Percentiles rank a stretch among this genome's conserved stretches.
These are phyloP conservation scores for Fusarium duplospermum DNA, from an alignment of 2,329 filamentous ascomycete species.

Conservation along the genomic window DNA sequence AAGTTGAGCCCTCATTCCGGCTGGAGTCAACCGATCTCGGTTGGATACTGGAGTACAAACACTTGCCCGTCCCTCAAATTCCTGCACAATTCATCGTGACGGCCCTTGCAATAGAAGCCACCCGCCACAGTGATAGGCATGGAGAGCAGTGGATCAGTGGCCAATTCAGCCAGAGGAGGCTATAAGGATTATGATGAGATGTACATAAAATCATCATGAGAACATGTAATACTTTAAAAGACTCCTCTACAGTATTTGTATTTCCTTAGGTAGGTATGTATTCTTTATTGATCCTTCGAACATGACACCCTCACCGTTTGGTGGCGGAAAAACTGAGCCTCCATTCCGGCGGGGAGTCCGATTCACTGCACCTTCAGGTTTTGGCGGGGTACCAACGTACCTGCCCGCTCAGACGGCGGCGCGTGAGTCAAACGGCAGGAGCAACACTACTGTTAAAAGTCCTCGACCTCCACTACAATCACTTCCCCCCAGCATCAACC, in stretches of 20 bases:
- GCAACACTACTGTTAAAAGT: background rate
- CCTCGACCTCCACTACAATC: background rate
- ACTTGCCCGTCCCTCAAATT: background rate
- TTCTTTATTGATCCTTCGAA: background rate
- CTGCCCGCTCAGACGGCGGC: background rate
- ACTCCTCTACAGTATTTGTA: background rate
- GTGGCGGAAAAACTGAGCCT: background rate
- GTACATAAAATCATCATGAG: background rate
- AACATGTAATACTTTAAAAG: background rate
- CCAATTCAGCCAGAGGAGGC: background rate
- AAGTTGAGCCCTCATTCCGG: conserved; percentile 4
- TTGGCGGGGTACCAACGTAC: background rate
- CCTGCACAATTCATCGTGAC: background rate
- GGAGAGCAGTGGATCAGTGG: background rate
- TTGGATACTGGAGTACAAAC: background rate
- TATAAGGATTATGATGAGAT: background rate
- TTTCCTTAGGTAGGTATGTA: background rate
- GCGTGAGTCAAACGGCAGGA: background rate
- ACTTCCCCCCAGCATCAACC: background rate
- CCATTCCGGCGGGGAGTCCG: conserved; percentile 13
- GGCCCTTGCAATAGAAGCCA: background rate
- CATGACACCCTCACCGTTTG: conserved; percentile 2
- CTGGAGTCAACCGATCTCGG: background rate
- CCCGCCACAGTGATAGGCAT: background rate
- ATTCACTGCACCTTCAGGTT: background rate